Conservation (phyloP, 2,329 filamentous ascomycete species). For the Fusarium sp. region DNA sequence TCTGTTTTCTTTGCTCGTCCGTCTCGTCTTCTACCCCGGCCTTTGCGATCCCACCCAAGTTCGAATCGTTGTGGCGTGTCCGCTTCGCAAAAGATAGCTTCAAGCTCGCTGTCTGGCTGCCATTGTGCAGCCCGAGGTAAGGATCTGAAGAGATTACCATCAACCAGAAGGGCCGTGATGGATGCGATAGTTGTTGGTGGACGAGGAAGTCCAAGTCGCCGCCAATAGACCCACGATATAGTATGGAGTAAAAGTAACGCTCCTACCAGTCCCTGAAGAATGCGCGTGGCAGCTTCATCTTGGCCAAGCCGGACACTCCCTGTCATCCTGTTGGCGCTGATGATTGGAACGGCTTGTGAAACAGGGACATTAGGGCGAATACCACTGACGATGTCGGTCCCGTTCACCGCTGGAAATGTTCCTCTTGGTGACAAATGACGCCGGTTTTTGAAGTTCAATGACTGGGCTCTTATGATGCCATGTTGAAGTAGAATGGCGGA, state of each 20-base stretch:
- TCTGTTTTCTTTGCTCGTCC: slow-evolving; percentile 28
- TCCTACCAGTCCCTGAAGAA: slow-evolving; percentile 48
- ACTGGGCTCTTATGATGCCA: slow-evolving; percentile 50
- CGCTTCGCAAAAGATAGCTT: slow-evolving; percentile 26
- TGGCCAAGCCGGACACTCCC: slow-evolving; percentile 40
- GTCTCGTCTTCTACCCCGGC: slow-evolving; percentile 19
- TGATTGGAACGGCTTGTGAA: slow-evolving; percentile 39
- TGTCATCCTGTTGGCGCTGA: slow-evolving; percentile 28
- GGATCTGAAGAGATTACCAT: slow-evolving; percentile 49
- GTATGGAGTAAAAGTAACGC: slow-evolving; percentile 43
- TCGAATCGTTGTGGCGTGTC: slow-evolving; percentile 26
- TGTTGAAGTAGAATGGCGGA: slow-evolving; percentile 50
- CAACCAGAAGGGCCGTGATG: slow-evolving; percentile 49
- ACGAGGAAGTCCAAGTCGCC: slow-evolving; percentile 43
- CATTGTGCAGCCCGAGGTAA: slow-evolving; percentile 41
- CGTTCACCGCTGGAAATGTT: slow-evolving; percentile 33
- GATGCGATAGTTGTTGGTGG: slow-evolving; percentile 50
- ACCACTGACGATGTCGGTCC: slow-evolving; percentile 37
- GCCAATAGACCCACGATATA: slow-evolving; percentile 44
- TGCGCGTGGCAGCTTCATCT: slow-evolving; percentile 46
- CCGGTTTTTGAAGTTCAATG: slow-evolving; percentile 45
- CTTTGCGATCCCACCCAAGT: slow-evolving; percentile 34
- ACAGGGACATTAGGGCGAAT: slow-evolving; percentile 35
- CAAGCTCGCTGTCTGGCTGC: slow-evolving; percentile 36
- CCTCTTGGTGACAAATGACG: slow-evolving; percentile 32